Evolutionary conservation across 345 rosid species (phyloP), one percentile per base, ranked within the genome.

Genomic region (Populus simonii): DNA sequence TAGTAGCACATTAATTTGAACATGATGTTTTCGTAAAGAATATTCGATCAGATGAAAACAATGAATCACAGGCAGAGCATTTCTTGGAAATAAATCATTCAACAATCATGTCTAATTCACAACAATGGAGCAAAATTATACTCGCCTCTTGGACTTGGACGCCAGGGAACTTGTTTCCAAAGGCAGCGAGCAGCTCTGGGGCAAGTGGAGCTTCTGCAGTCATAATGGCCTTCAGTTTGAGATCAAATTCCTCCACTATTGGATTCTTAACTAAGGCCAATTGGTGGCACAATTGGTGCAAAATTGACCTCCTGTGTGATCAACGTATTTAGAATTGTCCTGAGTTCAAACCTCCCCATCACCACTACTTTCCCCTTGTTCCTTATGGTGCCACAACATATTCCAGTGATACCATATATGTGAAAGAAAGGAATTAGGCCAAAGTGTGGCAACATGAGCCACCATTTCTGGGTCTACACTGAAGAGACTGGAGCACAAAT

Each of bases 341-440:
- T 79, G 8, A 93, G 85, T 15, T 96, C 98, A 39, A 84, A 96
- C 71, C 98, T 78, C 39, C 82, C 87, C 89, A 96, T 89, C 66
- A 89, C 87, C 66, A 94, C 99, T 31, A 96, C 92, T 86, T 92
- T 96, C 45, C 99, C 99, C 80, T 96, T 96, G 83, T 93, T 96
- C 84, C 83, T 86, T 18, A 93, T 81, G 3, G 97, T 90, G 70
- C 98, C 93, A 59, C 91, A 93, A 76, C 99, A 96, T 0, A 96
- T 93, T 5, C 99, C 99, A 22, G 87, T 78, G 70, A 91, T 93
- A 5, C 99, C 98, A 47, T 93, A 93, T 20, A 92, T 92, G 80
- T 96, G 99, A 75, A 93, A 96, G 83, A 96, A 96, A 0, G 99
- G 99, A 25, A 92, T 93, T n/a, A 96, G 85, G 75, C 97, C 92